A percentile compares a stretch with the other conserved stretches of the same genome.
Evolutionary conservation across 2,329 filamentous ascomycete species (phyloP).

Genomic region (Cryphonectria nitschkei): DNA sequence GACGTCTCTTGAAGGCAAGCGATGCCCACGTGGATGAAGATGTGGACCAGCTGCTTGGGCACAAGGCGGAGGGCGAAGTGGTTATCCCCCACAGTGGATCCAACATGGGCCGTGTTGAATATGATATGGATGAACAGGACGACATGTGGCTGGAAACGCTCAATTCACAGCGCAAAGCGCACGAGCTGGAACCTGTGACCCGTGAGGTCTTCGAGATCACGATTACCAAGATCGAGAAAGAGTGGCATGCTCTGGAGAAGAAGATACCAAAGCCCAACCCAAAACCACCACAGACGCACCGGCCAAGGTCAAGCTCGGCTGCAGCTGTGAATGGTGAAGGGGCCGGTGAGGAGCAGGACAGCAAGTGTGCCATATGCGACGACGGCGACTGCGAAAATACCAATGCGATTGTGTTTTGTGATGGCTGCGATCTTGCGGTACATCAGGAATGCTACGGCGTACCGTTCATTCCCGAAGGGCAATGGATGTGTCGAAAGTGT

Average conservation of each 20-base stretch:
- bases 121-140: constrained; percentile 99
- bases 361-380: constrained; percentile 96
- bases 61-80: constrained; percentile 62
- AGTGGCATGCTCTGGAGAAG: constrained; percentile 96
- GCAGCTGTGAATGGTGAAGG: constrained; percentile 94
- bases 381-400: constrained; percentile 99
- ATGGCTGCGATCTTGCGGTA: constrained; percentile 95
- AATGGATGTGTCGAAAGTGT: constrained; percentile 97
- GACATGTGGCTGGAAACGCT: constrained; percentile 91
- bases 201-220: constrained; percentile 96
- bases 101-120: constrained; percentile 83
- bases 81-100: constrained; percentile 45
- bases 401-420: constrained; percentile 98
- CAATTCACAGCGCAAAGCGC: constrained; percentile 75
- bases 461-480: constrained; percentile 96
- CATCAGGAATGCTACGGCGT: constrained; percentile 99
- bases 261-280: constrained; percentile 96
- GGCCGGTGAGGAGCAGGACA: constrained; percentile 91
- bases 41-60: constrained; percentile 48
- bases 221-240: constrained; percentile 98
- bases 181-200: constrained; percentile 80
- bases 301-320: constrained; percentile 89
- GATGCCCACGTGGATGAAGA: constrained; percentile 66
- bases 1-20: constrained; percentile 67
- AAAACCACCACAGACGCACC: constrained; percentile 91